phyloP scores from a whole-genome alignment of 768 basidiomycete genomes.

The Saitozyma podzolica region DNA sequence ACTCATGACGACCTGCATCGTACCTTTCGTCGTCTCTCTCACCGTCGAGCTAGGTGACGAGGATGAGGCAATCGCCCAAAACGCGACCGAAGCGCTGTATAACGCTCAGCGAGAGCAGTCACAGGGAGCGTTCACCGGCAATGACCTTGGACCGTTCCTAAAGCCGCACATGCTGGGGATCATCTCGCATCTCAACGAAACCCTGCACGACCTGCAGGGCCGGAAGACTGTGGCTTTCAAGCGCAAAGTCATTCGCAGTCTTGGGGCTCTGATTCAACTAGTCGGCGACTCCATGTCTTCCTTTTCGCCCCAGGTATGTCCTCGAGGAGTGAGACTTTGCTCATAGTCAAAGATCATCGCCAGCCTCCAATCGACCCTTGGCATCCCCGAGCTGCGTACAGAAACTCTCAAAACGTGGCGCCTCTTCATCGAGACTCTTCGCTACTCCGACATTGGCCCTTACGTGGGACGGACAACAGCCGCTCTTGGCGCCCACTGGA shows the following conservation, averaged over 20 bases:
- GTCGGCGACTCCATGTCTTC: constrained; percentile 71
- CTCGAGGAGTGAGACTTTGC: background rate
- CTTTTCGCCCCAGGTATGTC: constrained; percentile 76
- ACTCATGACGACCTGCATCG: constrained; percentile 64
- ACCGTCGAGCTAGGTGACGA: constrained; percentile 77
- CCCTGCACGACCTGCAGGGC: constrained; percentile 78
- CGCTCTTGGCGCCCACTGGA: constrained; percentile 77
- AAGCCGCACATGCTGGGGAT: constrained; percentile 78
- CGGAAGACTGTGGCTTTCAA: constrained; percentile 71
- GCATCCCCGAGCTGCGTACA: constrained; percentile 70
- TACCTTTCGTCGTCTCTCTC: constrained; percentile 71
- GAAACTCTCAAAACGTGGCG: constrained; percentile 79
- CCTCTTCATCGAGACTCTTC: constrained; percentile 69
- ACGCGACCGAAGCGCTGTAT: constrained; percentile 52
- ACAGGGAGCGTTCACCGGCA: constrained; percentile 18
- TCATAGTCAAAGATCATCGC: constrained; percentile 76
- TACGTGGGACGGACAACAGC: constrained; percentile 86
- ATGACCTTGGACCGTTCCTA: constrained; percentile 62
- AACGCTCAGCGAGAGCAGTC: constrained; percentile 42
- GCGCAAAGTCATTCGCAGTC: constrained; percentile 72
- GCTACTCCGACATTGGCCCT: constrained; percentile 70
- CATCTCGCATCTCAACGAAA: constrained; percentile 79
- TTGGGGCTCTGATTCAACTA: constrained; percentile 69
- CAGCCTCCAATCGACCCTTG: constrained; percentile 85
- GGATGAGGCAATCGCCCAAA: constrained; percentile 57